A percentile compares a stretch with the other conserved stretches of the same genome.
phyloP scores from a whole-genome alignment of 805 yeast species.

The Candida corydali region DNA sequence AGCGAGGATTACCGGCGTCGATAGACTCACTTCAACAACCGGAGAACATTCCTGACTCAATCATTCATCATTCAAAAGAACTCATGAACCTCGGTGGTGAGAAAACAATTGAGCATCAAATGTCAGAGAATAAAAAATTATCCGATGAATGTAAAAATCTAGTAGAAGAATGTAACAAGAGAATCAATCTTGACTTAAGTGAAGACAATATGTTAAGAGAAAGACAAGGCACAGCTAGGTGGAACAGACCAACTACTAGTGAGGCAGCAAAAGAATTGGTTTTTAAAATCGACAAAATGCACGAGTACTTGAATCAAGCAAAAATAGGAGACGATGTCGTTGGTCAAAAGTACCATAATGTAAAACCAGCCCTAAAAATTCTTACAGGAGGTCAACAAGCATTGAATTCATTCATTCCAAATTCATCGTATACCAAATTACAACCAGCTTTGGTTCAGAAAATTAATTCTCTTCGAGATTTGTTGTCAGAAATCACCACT shows the following conservation, averaged over 20 bases:
- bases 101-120: constrained; percentile 33
- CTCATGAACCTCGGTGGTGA: constrained; percentile 53
- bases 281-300: constrained; percentile 41
- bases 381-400: constrained; percentile 38
- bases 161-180: constrained; percentile 42
- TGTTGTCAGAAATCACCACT: constrained; percentile 22
- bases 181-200: constrained; percentile 45
- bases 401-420: constrained; percentile 36
- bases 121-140: constrained; percentile 43
- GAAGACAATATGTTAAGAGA: constrained; percentile 52
- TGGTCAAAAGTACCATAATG: constrained; percentile 39
- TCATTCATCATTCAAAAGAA: constrained; percentile 53
- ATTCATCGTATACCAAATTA: constrained; percentile 28
- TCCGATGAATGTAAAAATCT: constrained; percentile 38
- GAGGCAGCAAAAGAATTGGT: constrained; percentile 39
- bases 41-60: constrained; percentile 52
- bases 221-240: constrained; percentile 49
- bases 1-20: constrained; percentile 54
- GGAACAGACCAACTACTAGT: constrained; percentile 50
- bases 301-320: constrained; percentile 53
- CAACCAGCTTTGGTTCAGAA: constrained; percentile 26
- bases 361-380: constrained; percentile 43
- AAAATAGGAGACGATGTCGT: constrained; percentile 57
- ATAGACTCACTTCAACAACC: constrained; percentile 59
- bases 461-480: constrained; percentile 34